Evolutionary conservation across 768 basidiomycete genomes (phyloP).

Genomic region (Agaricus sinodeliciosus): DNA sequence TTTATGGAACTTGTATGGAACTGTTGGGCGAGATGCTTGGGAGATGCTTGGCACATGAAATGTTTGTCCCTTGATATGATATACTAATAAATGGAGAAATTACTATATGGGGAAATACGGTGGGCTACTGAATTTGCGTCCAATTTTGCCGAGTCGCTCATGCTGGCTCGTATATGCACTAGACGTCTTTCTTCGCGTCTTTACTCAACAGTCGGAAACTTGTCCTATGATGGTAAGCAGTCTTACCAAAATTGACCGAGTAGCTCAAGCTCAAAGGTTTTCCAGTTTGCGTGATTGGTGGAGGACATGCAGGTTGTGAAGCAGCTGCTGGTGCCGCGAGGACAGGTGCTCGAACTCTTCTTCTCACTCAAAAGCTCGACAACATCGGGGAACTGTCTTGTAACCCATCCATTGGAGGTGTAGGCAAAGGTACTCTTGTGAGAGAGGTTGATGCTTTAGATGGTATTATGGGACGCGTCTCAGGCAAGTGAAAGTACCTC

Average conservation of each 20-base stretch:
- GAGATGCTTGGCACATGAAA: too few relatives aligned
- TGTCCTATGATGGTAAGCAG: conserved; percentile 11
- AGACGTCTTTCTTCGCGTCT: not conserved
- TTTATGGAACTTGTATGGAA: too few relatives aligned
- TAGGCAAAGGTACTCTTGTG: conserved; percentile 90
- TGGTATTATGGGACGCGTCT: conserved; percentile 77
- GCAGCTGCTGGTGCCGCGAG: conserved; percentile 84
- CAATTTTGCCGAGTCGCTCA: too few relatives aligned
- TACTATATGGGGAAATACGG: too few relatives aligned
- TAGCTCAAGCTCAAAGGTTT: not conserved
- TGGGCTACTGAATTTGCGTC: too few relatives aligned
- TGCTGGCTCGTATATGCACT: not conserved
- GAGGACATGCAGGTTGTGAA: conserved; percentile 91
- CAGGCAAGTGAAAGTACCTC: conserved; percentile 43
- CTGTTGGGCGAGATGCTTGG: too few relatives aligned
- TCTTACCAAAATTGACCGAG: not conserved
- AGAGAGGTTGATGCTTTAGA: conserved; percentile 88
- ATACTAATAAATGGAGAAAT: too few relatives aligned
- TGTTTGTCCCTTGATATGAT: too few relatives aligned
- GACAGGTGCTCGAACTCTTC: conserved; percentile 71
- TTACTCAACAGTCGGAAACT: conserved; percentile 2
- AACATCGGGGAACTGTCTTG: conserved; percentile 83
- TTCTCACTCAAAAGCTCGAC: conserved; percentile 77
- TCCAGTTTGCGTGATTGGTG: conserved; percentile 80
- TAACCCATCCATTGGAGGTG: conserved; percentile 88